Percentiles rank a stretch among this genome's conserved stretches.
Evolutionary conservation across 2,329 filamentous ascomycete species (phyloP).

Genomic region (Drechmeria coniospora): DNA sequence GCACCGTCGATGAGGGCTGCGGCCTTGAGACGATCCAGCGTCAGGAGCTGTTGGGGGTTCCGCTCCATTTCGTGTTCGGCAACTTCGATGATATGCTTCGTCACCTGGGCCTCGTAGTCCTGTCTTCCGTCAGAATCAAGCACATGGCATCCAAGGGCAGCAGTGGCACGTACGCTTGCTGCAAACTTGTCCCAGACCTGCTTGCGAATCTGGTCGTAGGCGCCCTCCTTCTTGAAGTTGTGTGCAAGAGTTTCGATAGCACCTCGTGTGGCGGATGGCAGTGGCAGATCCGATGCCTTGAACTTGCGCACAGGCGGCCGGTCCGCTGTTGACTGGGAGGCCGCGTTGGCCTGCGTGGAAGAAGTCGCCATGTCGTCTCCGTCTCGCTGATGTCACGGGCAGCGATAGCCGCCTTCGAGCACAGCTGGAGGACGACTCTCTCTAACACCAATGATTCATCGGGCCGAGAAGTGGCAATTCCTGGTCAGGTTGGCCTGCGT

Average conservation of each 20-base stretch:
- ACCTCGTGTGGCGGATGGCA: constrained; percentile 55
- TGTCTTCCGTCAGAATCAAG: constrained; percentile 16
- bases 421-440: too few relatives aligned
- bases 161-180: constrained; percentile 38
- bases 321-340: constrained; percentile 6
- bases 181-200: constrained; percentile 63
- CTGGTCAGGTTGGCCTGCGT: too few relatives aligned
- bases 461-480: too few relatives aligned
- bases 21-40: constrained; percentile 58
- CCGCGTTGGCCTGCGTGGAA: constrained; percentile 8
- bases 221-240: constrained; percentile 74
- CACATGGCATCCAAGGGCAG: not conserved
- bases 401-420: not conserved
- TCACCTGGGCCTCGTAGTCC: constrained; percentile 56
- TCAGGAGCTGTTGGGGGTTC: constrained; percentile 55
- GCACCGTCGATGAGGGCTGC: constrained; percentile 64
- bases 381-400: not conserved
- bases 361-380: constrained; percentile 12
- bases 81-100: constrained; percentile 50
- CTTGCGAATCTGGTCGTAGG: constrained; percentile 65
- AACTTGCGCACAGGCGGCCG: constrained; percentile 29
- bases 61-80: constrained; percentile 61
- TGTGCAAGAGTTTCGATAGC: constrained; percentile 64
- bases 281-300: constrained; percentile 60
- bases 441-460: too few relatives aligned